Evolutionary conservation across 2,329 filamentous ascomycete genomes (phyloP).

Genomic region (Ascocoryne sarcoides): DNA sequence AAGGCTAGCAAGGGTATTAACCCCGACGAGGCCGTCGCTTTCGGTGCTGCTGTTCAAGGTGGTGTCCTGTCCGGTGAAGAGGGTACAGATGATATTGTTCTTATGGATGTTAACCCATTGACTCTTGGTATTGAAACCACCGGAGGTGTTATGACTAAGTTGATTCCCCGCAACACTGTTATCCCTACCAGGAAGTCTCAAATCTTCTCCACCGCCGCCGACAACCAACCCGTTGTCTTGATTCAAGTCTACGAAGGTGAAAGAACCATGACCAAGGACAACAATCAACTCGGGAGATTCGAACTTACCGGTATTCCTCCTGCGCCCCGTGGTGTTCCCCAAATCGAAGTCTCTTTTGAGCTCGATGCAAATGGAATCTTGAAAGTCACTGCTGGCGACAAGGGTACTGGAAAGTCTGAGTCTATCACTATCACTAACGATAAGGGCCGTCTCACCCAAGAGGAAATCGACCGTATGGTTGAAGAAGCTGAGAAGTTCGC

Average conservation of each 20-base stretch:
- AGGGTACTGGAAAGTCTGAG: conserved; percentile 96
- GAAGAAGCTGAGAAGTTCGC: conserved; percentile 97
- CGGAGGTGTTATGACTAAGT: conserved; percentile 94
- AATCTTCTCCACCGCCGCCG: conserved; percentile 94
- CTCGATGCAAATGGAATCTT: conserved; percentile 98
- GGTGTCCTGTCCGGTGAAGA: conserved; percentile 88
- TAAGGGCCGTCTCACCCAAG: conserved; percentile 91
- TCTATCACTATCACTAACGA: conserved; percentile 99
- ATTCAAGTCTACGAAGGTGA: conserved; percentile 97
- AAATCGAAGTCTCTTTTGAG: conserved; percentile 97
- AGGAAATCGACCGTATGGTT: conserved; percentile 99
- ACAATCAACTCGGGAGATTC: conserved; percentile 96
- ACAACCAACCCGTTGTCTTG: conserved; percentile 91
- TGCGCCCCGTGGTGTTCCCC: conserved; percentile 89
- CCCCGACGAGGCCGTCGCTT: conserved; percentile 97
- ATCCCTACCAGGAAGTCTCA: conserved; percentile 96
- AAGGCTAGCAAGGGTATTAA: conserved; percentile 99
- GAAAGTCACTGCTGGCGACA: conserved; percentile 91
- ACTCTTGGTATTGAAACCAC: conserved; percentile 97
- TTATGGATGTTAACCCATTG: conserved; percentile 95
- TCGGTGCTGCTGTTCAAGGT: conserved; percentile 93
- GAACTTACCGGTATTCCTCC: conserved; percentile 94
- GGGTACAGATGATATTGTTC: conserved; percentile 70
- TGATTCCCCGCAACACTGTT: conserved; percentile 88
- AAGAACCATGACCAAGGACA: conserved; percentile 89